Base-by-base conservation (phyloP, 2,329 filamentous ascomycete species). In the Curvularia spicifera region DNA sequence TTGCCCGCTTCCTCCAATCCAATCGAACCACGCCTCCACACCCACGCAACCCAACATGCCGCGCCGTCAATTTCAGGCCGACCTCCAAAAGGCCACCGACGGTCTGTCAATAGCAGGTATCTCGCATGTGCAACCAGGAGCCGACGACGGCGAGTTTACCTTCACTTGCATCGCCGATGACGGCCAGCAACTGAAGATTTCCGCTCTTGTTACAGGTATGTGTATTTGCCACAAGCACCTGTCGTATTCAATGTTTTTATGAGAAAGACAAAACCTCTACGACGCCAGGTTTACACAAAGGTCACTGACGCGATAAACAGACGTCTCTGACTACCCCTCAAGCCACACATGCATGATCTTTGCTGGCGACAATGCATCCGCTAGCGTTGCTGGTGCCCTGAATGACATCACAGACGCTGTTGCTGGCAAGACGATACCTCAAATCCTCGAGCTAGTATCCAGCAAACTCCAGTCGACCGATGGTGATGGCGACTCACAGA, bases 81-180 rank as follows among this genome's bases (percentile, higher is more conserved):
- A 93, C 71, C 78, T 81, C 69, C 78, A 72, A 28, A 76, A 78
- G 43, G 80, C 76, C 7, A 77, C 75, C 6, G 59, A 69, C 13
- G 68, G 71, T 40, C 69, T 76, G 20, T 67, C 67, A 2, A 78
- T 86, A 46, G 62, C 78, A 0, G 77, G 82, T 48, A 79, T 95
- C 47, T 77, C 77, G 47, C 71, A 81, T 33, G 78, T 96, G 24
- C 77, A 78, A 33, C 78, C 80, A 35, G 89, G 89, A 15, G 86
- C 88, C 5, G 88, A 90, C 31, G 89, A 94, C 73, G 91, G 90
- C 50, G 86, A 90, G 56, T 81, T 96, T 56, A 83, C 82, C 13
- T 89, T 94, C 72, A 80, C 70, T 42, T 76, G 77, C 33, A 54
- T 69, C 22, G 67, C 71, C 5, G 65, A 71, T 33, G 65, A 71